Evolutionary conservation across 2,329 filamentous ascomycete species (phyloP).

Genomic region (Colletotrichum sp.): DNA sequence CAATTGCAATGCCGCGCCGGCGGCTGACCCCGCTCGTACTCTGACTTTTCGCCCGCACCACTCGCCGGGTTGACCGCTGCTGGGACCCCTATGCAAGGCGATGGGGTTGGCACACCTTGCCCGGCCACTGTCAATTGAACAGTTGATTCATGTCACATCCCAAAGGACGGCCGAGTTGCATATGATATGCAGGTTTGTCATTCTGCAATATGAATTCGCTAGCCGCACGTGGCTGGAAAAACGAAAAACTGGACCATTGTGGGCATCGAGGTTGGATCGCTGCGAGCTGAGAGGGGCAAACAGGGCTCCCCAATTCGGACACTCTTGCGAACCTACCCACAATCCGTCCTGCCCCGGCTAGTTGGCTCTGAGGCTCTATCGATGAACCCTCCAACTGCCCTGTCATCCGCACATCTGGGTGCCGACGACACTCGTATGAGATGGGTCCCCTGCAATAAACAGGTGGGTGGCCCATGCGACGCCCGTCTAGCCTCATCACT

Average conservation of each 20-base stretch:
- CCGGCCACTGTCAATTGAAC: background rate
- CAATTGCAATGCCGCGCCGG: background rate
- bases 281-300: background rate
- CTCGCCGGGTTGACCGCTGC: background rate
- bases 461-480: background rate
- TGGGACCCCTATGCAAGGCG: background rate
- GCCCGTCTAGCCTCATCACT: background rate
- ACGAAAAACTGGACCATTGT: background rate
- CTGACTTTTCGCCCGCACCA: background rate
- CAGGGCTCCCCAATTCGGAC: constrained; percentile 5
- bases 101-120: background rate
- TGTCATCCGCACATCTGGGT: constrained; percentile 1
- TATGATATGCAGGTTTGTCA: background rate
- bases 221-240: background rate
- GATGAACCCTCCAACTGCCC: background rate
- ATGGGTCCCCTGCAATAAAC: constrained; percentile 11
- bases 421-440: background rate
- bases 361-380: constrained; percentile 11
- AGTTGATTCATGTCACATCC: background rate
- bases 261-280: background rate
- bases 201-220: background rate
- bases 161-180: background rate
- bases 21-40: constrained; percentile 1
- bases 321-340: constrained; percentile 18
- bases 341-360: background rate